phyloP scores from a whole-genome alignment of 75 land plant genomes.

The Pinus tabuliformis region DNA sequence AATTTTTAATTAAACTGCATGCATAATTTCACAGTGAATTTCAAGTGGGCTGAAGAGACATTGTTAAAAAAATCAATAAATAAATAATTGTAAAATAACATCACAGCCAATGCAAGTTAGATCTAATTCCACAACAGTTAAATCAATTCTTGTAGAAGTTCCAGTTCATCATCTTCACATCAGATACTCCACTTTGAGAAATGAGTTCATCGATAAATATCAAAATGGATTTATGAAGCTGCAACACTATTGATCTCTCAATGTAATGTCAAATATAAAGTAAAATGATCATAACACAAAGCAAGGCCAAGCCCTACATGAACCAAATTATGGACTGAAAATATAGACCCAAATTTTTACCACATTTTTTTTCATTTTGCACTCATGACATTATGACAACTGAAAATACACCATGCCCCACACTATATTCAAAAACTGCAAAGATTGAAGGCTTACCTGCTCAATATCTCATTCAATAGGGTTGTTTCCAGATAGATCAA shows the following conservation, averaged over 20 bases:
- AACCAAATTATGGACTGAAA: not conserved
- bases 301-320: too few species aligned
- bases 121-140: not conserved
- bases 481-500: slow-evolving; percentile 57
- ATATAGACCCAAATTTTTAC: not conserved
- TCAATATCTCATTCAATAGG: slow-evolving; percentile 78
- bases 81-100: too few species aligned
- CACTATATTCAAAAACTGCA: too few species aligned
- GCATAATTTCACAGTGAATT: not conserved
- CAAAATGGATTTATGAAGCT: not conserved
- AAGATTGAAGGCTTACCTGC: slow-evolving; percentile 27
- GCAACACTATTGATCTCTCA: not conserved
- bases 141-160: not conserved
- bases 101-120: not conserved
- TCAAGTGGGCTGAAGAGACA: not conserved
- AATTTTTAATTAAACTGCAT: not conserved
- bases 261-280: not conserved
- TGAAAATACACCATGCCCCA: too few species aligned
- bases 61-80: not conserved
- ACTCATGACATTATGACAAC: too few species aligned
- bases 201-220: not conserved
- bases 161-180: not conserved
- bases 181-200: not conserved
- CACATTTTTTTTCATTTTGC: too few species aligned
- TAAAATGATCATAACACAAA: not conserved